These are phyloP conservation scores for Prillingera fragicola DNA, from an alignment of 1,284 basidiomycete species.

Conservation along the genomic window DNA sequence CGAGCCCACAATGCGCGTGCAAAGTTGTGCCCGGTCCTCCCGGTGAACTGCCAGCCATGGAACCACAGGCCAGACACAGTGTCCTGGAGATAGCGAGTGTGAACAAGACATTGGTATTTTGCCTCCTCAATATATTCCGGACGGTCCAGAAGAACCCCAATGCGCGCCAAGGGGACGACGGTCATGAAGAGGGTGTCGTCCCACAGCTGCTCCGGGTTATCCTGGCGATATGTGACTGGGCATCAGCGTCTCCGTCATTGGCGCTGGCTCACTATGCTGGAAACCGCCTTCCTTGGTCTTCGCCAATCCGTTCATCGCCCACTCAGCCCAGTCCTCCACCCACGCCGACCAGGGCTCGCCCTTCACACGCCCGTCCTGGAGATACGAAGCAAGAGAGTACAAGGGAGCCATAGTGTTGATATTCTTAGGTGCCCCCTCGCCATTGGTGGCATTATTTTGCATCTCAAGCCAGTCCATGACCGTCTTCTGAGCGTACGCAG, in stretches of 20 bases:
- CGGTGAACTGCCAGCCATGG: slow-evolving; percentile 48
- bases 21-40: slow-evolving; percentile 38
- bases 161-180: slow-evolving; percentile 59
- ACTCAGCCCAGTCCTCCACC: slow-evolving; percentile 58
- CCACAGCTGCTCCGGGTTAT: slow-evolving; percentile 51
- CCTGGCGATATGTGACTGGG: slow-evolving; percentile 2
- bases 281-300: slow-evolving; percentile 54
- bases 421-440: slow-evolving; percentile 56
- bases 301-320: slow-evolving; percentile 57
- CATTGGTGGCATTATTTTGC: slow-evolving; percentile 48
- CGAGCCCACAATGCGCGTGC: slow-evolving; percentile 55
- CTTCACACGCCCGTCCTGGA: slow-evolving; percentile 6
- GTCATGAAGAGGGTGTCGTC: slow-evolving; percentile 59
- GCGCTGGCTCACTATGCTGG: slow-evolving; percentile 50
- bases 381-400: slow-evolving; percentile 54
- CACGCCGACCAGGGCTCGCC: slow-evolving; percentile 8
- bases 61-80: slow-evolving; percentile 40
- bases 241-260: slow-evolving; percentile 49
- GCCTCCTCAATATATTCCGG: slow-evolving; percentile 59
- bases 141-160: slow-evolving; percentile 56
- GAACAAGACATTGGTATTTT: slow-evolving; percentile 57
- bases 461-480: slow-evolving; percentile 54
- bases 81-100: slow-evolving; percentile 43
- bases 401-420: slow-evolving; percentile 60
- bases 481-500: slow-evolving; percentile 43